Base-by-base conservation (phyloP, 768 basidiomycete species). In the Naganishia vishniacii region DNA sequence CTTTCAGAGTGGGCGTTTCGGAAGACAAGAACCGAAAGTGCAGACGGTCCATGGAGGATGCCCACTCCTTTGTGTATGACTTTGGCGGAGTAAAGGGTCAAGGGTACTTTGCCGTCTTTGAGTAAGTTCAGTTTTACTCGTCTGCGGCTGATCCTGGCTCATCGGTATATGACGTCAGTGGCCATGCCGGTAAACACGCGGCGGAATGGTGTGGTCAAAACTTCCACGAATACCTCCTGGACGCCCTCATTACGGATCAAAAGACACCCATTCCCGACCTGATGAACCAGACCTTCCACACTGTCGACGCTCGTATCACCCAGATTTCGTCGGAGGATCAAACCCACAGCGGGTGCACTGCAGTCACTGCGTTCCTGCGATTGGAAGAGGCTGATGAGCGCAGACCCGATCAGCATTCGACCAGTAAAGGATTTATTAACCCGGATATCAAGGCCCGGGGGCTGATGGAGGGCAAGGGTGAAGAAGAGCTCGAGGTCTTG, bases 151-250 rank as follows among this genome's bases (percentile, higher is more conserved):
- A 32, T 40, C 8, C 25, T 1, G 28, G 12, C 34, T 48, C 20
- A 47, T 34, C 20, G 28, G 11, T 20, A 32, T 20, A 29, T 31
- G 8, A 4, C 32, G 31, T 41, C 34, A 77, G 76, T 71, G 95
- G 95, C 2, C 95, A 99, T 75, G 95, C 95, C 0, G 95, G 95
- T 18, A 98, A 94, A 76, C 90, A 97, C 72, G 93, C 94, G 34
- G 95, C 95, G 28, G 95, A 99, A 77, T 98, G 94, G 93, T 98
- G 95, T 78, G 95, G 95, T 45, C 81, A 83, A 70, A 86, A 98
- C 76, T 99, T 99, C 79, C 92, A 98, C 73, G 86, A 92, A 84
- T 83, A 83, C 73, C 82, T 94, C 53, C 82, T 93, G 40, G 79
- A 85, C 18, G 81, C 83, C n/a, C 79, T 94, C 40, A 84, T 84